Evolutionary conservation across 2,329 filamentous ascomycete species (phyloP).

Genomic region (Stagonosporopsis chrysanthemi): DNA sequence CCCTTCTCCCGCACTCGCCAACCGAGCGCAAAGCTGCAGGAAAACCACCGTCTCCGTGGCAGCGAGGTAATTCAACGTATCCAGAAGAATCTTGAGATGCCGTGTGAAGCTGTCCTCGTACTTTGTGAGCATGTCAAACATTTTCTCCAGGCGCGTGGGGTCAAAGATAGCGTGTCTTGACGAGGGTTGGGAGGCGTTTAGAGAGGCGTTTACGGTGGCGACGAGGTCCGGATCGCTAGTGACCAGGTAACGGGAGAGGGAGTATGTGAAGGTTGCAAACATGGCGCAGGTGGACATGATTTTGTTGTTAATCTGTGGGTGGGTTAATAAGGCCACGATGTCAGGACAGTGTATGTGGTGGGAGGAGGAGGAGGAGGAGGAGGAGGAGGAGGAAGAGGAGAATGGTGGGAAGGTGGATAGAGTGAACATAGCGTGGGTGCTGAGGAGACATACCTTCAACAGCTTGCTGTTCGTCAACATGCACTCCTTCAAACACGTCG

Average conservation of each 20-base stretch:
- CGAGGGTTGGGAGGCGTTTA: constrained; percentile 14
- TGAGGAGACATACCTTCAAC: constrained; percentile 68
- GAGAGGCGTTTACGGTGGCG: constrained; percentile 57
- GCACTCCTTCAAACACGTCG: constrained; percentile 97
- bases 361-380: too few species aligned
- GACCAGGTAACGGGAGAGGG: constrained; percentile 83
- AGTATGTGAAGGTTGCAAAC: constrained; percentile 89
- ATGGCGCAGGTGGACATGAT: constrained; percentile 95
- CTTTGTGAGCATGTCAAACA: constrained; percentile 86
- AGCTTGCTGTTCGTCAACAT: constrained; percentile 98
- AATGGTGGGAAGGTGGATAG: background rate
- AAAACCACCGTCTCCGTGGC: constrained; percentile 97
- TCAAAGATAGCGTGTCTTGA: constrained; percentile 58
- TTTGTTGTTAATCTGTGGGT: constrained; percentile 86
- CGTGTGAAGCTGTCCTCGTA: constrained; percentile 94
- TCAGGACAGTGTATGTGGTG: too few species aligned
- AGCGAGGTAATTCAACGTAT: constrained; percentile 95
- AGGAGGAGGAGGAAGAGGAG: too few species aligned
- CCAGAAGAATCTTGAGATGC: constrained; percentile 91
- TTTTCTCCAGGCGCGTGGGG: constrained; percentile 70
- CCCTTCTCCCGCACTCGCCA: constrained; percentile 83
- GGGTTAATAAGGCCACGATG: constrained; percentile 8
- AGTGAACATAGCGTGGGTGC: background rate
- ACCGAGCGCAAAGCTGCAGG: constrained; percentile 81
- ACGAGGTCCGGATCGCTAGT: constrained; percentile 82